Base-by-base conservation (phyloP, 2,329 filamentous ascomycete species). In the Aureobasidium sp. region DNA sequence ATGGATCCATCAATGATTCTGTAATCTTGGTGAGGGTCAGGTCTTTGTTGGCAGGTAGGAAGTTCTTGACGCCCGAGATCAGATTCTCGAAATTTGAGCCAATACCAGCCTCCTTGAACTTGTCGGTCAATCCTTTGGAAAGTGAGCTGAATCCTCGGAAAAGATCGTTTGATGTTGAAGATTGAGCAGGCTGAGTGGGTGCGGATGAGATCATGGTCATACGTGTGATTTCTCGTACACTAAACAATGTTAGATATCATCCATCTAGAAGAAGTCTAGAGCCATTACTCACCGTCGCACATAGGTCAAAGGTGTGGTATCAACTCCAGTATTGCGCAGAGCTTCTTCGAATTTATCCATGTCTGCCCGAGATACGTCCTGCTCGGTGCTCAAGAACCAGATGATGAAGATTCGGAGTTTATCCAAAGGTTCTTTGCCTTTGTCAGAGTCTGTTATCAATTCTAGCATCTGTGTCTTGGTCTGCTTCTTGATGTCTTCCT, bases 181-280 rank as follows among this genome's bases (percentile, higher is more conserved):
- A 84, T 68, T 87, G 82, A 20, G 83, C 80, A 15, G 85, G 79
- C 64, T 88, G 81, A 15, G 82, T 80, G 10, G 89, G 87, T 34
- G 92, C 87, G 1, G 92, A 95, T 4, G 92, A 90, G 74, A 99
- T 89, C 84, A 97, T 96, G 15, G 93, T 97, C 91, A 97, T 97
- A 66, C 94, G 91, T 5, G 93, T 97, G 56, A 96, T 91, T 67
- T 95, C 90, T 64, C 93, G 91, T 58, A 97, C 90, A 73, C 89
- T 86, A 70, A 9, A 20, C 44, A 34, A 57, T 37, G 62, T 64
- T 34, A 63, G 29, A 20, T 36, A 46, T 27, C 27, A 26, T 32
- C 27, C 10, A 20, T 15, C 26, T 13, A 34, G 58, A 23, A 51
- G 27, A 55, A 36, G 26, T 4, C 12, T 9, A 48, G 34, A 55